These are phyloP conservation scores for Cordyceps farinosa DNA, from an alignment of 2,329 filamentous ascomycete species.

Conservation along the genomic window DNA sequence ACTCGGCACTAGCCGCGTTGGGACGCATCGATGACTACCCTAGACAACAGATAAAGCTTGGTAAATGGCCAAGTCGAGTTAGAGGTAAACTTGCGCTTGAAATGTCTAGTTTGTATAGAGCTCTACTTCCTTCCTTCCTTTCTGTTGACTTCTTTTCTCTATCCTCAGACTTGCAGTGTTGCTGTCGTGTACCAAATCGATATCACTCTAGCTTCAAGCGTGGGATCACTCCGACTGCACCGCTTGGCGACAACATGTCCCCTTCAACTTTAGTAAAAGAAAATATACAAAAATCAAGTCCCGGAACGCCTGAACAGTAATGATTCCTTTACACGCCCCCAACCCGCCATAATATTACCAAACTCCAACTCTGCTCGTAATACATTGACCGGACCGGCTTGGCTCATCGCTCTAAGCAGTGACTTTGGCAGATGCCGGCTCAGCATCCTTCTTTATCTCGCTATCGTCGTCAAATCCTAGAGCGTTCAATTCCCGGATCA, in stretches of 20 bases:
- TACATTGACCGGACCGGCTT: neutral
- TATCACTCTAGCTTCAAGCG: neutral
- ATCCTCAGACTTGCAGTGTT: neutral
- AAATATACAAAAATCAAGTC: neutral
- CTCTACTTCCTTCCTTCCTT: no score
- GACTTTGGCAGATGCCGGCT: neutral
- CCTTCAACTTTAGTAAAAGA: neutral
- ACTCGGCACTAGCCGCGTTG: slow-evolving; percentile 14
- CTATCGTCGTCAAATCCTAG: slow-evolving; percentile 81
- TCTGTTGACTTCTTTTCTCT: neutral
- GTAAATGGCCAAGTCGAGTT: neutral
- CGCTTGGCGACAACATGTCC: neutral
- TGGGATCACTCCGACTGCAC: neutral
- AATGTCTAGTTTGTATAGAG: no score
- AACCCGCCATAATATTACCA: neutral
- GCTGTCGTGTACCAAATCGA: neutral
- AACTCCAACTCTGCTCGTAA: neutral
- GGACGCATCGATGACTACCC: neutral
- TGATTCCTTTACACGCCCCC: neutral
- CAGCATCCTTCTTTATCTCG: slow-evolving; percentile 45
- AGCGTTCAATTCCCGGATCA: slow-evolving; percentile 80
- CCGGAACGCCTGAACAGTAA: neutral
- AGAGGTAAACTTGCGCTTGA: no score
- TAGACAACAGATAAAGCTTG: neutral
- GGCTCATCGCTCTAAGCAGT: neutral